Evolutionary conservation across 2,329 filamentous ascomycete species (phyloP).

Genomic region (Pseudonectria foliicola): DNA sequence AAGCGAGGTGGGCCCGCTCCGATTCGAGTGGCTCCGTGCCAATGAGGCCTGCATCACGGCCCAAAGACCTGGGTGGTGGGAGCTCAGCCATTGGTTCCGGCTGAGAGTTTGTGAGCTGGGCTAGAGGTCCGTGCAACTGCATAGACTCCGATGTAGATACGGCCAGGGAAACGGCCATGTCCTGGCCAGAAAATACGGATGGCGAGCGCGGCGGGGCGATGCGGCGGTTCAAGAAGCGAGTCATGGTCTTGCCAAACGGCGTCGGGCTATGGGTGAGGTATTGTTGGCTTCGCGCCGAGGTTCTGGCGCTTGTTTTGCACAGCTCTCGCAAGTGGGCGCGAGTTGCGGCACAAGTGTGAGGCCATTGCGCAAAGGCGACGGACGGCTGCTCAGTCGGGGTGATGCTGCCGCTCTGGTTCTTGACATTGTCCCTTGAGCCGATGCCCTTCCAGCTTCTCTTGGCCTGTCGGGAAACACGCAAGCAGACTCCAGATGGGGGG

Average conservation of each 20-base stretch:
- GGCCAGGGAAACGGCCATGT: conserved; percentile 56
- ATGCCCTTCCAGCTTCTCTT: conserved; percentile 61
- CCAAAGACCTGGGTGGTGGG: conserved; percentile 11
- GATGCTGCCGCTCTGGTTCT: conserved; percentile 43
- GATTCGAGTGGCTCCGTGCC: conserved; percentile 16
- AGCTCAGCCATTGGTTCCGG: conserved; percentile 14
- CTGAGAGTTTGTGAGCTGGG: conserved; percentile 46
- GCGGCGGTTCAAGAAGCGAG: conserved; percentile 42
- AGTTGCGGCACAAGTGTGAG: conserved; percentile 56
- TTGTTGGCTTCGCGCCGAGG: conserved; percentile 35
- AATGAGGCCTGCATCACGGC: conserved; percentile 1
- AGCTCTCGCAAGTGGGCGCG: conserved; percentile 55
- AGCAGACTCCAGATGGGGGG: conserved; percentile 57
- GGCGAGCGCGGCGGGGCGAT: conserved; percentile 38
- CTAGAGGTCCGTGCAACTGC: conserved; percentile 55
- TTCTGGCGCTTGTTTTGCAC: conserved; percentile 48
- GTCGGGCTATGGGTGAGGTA: conserved; percentile 49
- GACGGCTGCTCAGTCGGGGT: conserved; percentile 46
- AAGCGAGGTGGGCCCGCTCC: conserved; percentile 37
- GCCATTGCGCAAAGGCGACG: conserved; percentile 52
- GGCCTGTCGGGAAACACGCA: conserved; percentile 58
- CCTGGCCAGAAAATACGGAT: conserved; percentile 50
- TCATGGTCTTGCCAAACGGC: conserved; percentile 46
- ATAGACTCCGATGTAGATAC: conserved; percentile 59
- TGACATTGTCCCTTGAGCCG: conserved; percentile 30